These are phyloP conservation scores for Datisca glomerata DNA, from an alignment of 306 rosid genomes.

Conservation along the genomic window DNA sequence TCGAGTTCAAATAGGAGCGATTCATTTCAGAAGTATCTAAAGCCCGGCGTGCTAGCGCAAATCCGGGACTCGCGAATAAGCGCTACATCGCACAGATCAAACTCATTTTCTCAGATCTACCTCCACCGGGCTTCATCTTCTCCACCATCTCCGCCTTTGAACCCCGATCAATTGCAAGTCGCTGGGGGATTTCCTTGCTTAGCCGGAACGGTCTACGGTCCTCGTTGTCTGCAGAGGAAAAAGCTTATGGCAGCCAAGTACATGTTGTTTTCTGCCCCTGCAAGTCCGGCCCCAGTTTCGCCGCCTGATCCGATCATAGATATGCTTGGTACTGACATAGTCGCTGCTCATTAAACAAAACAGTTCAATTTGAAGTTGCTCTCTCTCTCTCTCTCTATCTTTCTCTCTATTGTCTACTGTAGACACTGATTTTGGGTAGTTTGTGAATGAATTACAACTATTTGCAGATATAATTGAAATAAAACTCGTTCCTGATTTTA, in stretches of 20 bases:
- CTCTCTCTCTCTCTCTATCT: too few species aligned
- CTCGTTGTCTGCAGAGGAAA: conserved; percentile 63
- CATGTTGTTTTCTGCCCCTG: background rate
- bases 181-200: conserved; percentile 36
- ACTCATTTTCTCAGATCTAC: conserved; percentile 26
- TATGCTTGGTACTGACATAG: conserved; percentile 32
- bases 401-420: too few species aligned
- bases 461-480: too few species aligned
- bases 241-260: conserved; percentile 36
- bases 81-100: conserved; percentile 2
- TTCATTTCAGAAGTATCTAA: conserved; percentile 59
- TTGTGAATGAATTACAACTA: too few species aligned
- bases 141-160: conserved; percentile 18
- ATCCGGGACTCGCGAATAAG: conserved; percentile 11
- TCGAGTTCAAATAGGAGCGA: conserved; percentile 14
- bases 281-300: background rate
- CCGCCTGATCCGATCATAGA: conserved; percentile 38
- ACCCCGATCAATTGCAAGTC: conserved; percentile 11
- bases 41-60: conserved; percentile 78
- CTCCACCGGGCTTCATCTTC: conserved; percentile 16
- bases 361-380: too few species aligned
- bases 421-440: too few species aligned
- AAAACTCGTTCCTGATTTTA: too few species aligned
- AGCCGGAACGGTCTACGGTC: conserved; percentile 33
- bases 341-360: conserved; percentile 49